phyloP scores from a whole-genome alignment of 495 filamentous ascomycete species.

The Evernia prunastri region DNA sequence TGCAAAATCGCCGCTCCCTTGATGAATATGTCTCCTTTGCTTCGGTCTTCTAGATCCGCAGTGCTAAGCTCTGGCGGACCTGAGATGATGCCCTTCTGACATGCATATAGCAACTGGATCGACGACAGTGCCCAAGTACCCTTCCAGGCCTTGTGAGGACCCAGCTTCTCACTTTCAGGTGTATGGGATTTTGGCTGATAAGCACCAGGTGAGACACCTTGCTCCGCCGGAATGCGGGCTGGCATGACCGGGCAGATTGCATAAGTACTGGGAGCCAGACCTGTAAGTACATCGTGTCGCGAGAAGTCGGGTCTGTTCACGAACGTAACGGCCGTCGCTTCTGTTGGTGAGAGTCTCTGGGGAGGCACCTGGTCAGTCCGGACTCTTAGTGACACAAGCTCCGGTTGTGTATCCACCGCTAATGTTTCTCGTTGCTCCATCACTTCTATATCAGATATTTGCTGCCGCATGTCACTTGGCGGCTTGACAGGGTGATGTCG shows the following conservation, averaged over 20 bases:
- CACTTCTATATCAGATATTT: not conserved
- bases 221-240: not conserved
- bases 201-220: not conserved
- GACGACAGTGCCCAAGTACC: conserved; percentile 10
- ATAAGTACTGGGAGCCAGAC: not conserved
- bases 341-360: not conserved
- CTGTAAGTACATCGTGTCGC: not conserved
- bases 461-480: not conserved
- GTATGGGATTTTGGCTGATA: not conserved
- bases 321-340: conserved; percentile 2
- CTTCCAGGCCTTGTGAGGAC: conserved; percentile 12
- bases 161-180: not conserved
- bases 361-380: not conserved
- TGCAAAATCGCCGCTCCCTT: conserved; percentile 30
- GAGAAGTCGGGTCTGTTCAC: conserved; percentile 8
- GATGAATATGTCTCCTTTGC: conserved; percentile 28
- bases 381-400: not conserved
- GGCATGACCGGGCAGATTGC: not conserved
- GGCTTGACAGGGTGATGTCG: not conserved
- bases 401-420: not conserved
- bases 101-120: conserved; percentile 15
- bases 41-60: conserved; percentile 12
- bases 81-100: conserved; percentile 8
- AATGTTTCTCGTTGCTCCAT: not conserved
- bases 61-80: conserved; percentile 3